These are phyloP conservation scores for Westerdykella sp. DNA, from an alignment of 2,329 filamentous ascomycete species.

Conservation along the genomic window DNA sequence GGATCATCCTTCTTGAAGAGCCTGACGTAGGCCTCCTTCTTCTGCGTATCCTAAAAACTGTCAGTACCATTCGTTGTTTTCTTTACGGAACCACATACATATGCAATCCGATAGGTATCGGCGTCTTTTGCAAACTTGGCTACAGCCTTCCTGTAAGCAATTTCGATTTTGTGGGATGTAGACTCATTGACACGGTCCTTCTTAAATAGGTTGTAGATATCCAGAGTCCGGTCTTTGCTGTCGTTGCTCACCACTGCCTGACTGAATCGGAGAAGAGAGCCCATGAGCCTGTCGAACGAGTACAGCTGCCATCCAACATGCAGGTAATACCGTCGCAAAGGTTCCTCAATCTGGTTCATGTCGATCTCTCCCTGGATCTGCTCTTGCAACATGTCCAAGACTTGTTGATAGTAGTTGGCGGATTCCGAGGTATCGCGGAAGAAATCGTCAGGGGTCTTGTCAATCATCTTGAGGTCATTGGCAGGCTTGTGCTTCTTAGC, in stretches of 20 bases:
- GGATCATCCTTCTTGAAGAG: conserved; percentile 83
- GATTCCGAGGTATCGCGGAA: conserved; percentile 59
- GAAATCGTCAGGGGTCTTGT: conserved; percentile 68
- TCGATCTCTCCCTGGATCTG: conserved; percentile 79
- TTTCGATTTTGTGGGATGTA: conserved; percentile 84
- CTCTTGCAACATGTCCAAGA: conserved; percentile 78
- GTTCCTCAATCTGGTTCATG: conserved; percentile 77
- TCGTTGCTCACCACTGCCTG: conserved; percentile 79
- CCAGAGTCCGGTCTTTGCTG: conserved; percentile 85
- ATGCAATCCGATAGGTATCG: conserved; percentile 84
- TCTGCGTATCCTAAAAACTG: conserved; percentile 46
- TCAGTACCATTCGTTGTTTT: conserved; percentile 18
- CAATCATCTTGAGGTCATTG: conserved; percentile 73
- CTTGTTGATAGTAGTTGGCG: conserved; percentile 76
- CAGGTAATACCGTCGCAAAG: conserved; percentile 85
- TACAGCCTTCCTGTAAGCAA: conserved; percentile 83
- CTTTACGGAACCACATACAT: conserved; percentile 57
- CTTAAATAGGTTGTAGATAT: conserved; percentile 83
- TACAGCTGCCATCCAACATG: conserved; percentile 90
- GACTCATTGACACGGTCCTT: conserved; percentile 73
- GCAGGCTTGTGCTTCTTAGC: conserved; percentile 73
- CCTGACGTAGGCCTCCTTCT: conserved; percentile 67
- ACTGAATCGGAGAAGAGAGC: conserved; percentile 72
- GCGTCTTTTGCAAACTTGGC: conserved; percentile 90
- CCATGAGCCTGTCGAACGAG: conserved; percentile 82